phyloP scores from a whole-genome alignment of 2,329 filamentous ascomycete species.

The Huntiella savannae region DNA sequence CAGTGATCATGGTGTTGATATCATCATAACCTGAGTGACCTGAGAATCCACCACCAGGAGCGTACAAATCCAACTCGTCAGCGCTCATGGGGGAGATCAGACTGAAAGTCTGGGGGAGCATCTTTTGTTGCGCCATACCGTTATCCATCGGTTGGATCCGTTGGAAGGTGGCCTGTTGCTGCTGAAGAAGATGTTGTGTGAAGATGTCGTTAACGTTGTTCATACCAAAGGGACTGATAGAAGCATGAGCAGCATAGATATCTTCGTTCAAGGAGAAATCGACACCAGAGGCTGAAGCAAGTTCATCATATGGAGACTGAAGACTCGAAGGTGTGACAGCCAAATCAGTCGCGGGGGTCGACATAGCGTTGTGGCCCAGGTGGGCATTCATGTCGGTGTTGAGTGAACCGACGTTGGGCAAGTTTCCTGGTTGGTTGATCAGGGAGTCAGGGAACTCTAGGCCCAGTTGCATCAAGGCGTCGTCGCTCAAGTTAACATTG shows the following conservation, averaged over 20 bases:
- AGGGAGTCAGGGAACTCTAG: slow-evolving; percentile 7
- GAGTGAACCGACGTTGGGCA: too few relatives aligned
- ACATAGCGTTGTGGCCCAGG: too few relatives aligned
- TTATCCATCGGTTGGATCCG: slow-evolving; percentile 16
- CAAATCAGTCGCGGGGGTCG: slow-evolving; percentile 5
- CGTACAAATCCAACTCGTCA: slow-evolving; percentile 39
- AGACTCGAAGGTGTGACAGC: slow-evolving; percentile 8
- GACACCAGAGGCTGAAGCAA: slow-evolving; percentile 24
- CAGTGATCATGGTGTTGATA: slow-evolving; percentile 14
- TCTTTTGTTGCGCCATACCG: slow-evolving; percentile 5
- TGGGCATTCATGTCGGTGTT: too few relatives aligned
- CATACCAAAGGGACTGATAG: slow-evolving; percentile 19
- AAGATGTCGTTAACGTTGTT: slow-evolving; percentile 20
- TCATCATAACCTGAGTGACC: slow-evolving; percentile 48
- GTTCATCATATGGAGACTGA: slow-evolving; percentile 4
- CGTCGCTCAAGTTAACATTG: slow-evolving; percentile 23
- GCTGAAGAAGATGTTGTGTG: slow-evolving; percentile 18
- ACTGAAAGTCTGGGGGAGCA: slow-evolving; percentile 7
- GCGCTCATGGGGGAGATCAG: slow-evolving; percentile 42
- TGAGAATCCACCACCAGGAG: slow-evolving; percentile 40
- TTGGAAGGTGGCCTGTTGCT: neutral
- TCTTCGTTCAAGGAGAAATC: slow-evolving; percentile 45
- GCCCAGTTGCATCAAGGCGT: slow-evolving; percentile 7
- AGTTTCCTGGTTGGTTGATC: neutral
- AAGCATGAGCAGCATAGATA: slow-evolving; percentile 32